phyloP scores from a whole-genome alignment of 495 filamentous ascomycete genomes.

The Evernia prunastri region DNA sequence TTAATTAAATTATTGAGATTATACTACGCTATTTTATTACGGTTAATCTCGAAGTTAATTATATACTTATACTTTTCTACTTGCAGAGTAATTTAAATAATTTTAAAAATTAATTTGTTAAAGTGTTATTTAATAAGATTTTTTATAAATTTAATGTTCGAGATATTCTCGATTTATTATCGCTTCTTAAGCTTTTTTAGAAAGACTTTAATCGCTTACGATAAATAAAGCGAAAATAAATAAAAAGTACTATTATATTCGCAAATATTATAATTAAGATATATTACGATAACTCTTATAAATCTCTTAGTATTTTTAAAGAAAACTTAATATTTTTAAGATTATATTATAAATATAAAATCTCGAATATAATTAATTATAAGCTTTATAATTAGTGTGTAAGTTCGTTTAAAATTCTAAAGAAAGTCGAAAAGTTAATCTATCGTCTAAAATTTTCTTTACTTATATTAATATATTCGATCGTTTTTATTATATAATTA shows the following conservation, averaged over 20 bases:
- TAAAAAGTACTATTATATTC: neutral
- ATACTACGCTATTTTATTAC: neutral
- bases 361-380: neutral
- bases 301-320: conserved; percentile 3
- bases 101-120: conserved; percentile 2
- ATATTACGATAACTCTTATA: neutral
- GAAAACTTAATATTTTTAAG: neutral
- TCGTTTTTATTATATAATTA: neutral
- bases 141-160: neutral
- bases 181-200: neutral
- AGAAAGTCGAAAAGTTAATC: neutral
- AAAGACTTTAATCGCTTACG: conserved; percentile 1
- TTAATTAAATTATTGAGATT: neutral
- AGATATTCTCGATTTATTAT: neutral
- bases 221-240: neutral
- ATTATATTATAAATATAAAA: conserved; percentile 1
- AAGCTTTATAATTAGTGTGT: conserved; percentile 2
- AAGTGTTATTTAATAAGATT: neutral
- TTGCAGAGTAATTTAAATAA: neutral
- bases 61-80: conserved; percentile 4
- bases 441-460: neutral
- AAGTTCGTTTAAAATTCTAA: neutral
- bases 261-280: neutral
- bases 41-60: neutral
- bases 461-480: neutral